phyloP scores from a whole-genome alignment of 306 rosid genomes.

The Vicia sativa region DNA sequence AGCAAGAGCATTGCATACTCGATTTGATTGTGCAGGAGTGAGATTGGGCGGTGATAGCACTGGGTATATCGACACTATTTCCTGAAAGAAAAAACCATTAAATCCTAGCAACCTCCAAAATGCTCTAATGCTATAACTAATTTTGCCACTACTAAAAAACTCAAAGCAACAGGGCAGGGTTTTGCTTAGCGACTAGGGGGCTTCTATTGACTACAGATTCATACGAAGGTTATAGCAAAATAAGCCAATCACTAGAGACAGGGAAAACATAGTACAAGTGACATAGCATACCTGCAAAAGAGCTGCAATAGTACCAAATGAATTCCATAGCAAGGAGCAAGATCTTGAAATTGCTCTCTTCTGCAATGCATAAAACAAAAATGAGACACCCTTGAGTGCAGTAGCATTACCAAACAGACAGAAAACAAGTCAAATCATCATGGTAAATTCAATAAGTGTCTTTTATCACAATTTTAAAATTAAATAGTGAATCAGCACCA shows the following conservation, averaged over 20 bases:
- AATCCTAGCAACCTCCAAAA: too few relatives aligned
- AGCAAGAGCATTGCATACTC: too few relatives aligned
- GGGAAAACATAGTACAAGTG: too few relatives aligned
- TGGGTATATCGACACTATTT: too few relatives aligned
- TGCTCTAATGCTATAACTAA: too few relatives aligned
- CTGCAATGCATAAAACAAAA: slow-evolving; percentile 46
- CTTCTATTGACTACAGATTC: background rate
- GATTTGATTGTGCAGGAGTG: too few relatives aligned
- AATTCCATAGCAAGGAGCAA: slow-evolving; percentile 93
- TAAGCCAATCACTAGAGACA: slow-evolving; percentile 29
- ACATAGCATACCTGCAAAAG: slow-evolving; percentile 77
- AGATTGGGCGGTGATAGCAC: too few relatives aligned
- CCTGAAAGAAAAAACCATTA: too few relatives aligned
- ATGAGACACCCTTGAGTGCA: slow-evolving; percentile 40
- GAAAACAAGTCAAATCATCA: slow-evolving; percentile 50
- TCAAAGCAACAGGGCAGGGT: background rate
- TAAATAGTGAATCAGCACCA: too few relatives aligned
- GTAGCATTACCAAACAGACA: slow-evolving; percentile 43
- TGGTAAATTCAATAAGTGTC: slow-evolving; percentile 24
- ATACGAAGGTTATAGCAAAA: slow-evolving; percentile 17
- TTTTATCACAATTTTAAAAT: too few relatives aligned
- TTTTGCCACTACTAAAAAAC: too few relatives aligned
- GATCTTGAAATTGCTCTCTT: slow-evolving; percentile 95
- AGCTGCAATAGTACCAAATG: slow-evolving; percentile 96
- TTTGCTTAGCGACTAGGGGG: background rate